Percentiles rank a stretch among this genome's conserved stretches.
Evolutionary conservation across 192 early-diverging fungal species (phyloP).

Genomic region (Chytriomyces sp.): DNA sequence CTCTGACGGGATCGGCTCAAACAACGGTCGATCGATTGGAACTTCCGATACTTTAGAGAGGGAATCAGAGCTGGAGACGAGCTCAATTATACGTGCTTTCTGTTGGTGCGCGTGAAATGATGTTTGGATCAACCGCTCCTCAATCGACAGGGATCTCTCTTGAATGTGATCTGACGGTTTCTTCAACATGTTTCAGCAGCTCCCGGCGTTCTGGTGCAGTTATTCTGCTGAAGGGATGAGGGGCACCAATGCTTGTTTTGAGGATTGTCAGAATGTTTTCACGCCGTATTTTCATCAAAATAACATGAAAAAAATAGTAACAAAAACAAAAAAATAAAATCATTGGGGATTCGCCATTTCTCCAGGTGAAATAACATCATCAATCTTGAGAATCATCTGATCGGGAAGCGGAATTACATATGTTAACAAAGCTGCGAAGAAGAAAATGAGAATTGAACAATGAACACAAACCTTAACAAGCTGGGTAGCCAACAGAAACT

Average conservation of each 20-base stretch:
- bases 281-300: no score
- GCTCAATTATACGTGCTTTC: constrained; percentile 38
- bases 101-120: constrained; percentile 5
- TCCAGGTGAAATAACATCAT: constrained; percentile 52
- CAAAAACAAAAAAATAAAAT: no score
- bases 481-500: constrained; percentile 96
- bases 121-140: constrained; percentile 35
- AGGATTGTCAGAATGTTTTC: no score
- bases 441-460: constrained; percentile 52
- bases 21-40: constrained; percentile 54
- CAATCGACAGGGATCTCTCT: constrained; percentile 32
- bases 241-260: no score
- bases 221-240: background rate
- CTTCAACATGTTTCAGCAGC: background rate
- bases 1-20: constrained; percentile 53
- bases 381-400: constrained; percentile 42
- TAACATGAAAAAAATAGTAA: no score
- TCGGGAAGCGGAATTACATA: background rate
- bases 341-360: constrained; percentile 26
- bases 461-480: constrained; percentile 98
- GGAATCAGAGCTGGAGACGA: constrained; percentile 36
- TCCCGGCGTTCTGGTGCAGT: background rate
- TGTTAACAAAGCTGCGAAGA: no score
- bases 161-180: constrained; percentile 51
- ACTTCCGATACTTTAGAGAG: constrained; percentile 38